A percentile compares a stretch with the other conserved stretches of the same genome.
phyloP scores from a whole-genome alignment of 1,139 yeast genomes.

The Pichia sp. region DNA sequence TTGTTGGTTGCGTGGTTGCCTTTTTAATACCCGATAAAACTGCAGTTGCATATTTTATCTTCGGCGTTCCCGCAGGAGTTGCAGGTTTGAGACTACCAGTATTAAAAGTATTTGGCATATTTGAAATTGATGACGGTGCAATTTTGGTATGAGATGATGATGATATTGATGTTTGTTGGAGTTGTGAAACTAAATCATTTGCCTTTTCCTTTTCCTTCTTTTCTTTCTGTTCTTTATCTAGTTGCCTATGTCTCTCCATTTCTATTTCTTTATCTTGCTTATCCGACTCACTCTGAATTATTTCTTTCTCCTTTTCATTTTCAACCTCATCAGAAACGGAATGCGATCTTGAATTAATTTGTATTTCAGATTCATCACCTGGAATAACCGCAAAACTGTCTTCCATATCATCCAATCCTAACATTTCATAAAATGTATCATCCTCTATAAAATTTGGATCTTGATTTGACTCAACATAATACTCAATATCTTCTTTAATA shows the following conservation, averaged over 20 bases:
- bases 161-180: slow-evolving; percentile 15
- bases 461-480: slow-evolving; percentile 90
- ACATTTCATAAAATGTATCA: slow-evolving; percentile 85
- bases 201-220: neutral
- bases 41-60: slow-evolving; percentile 30
- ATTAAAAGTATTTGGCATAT: slow-evolving; percentile 11
- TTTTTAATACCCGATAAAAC: slow-evolving; percentile 22
- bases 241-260: neutral
- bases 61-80: slow-evolving; percentile 28
- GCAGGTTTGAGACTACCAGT: slow-evolving; percentile 23
- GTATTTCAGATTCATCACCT: slow-evolving; percentile 34
- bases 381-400: slow-evolving; percentile 42
- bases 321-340: slow-evolving; percentile 8
- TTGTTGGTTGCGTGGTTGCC: neutral
- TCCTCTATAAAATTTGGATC: slow-evolving; percentile 96
- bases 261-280: slow-evolving; percentile 8
- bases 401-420: slow-evolving; percentile 68
- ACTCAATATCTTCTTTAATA: slow-evolving; percentile 84
- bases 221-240: neutral
- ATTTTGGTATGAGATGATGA: slow-evolving; percentile 17
- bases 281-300: slow-evolving; percentile 11
- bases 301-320: slow-evolving; percentile 12
- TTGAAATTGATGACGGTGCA: slow-evolving; percentile 8
- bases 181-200: slow-evolving; percentile 12
- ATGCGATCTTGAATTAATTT: slow-evolving; percentile 4